These are phyloP conservation scores for Coemansia sp. DNA, from an alignment of 371 early-diverging fungal species.

Conservation along the genomic window DNA sequence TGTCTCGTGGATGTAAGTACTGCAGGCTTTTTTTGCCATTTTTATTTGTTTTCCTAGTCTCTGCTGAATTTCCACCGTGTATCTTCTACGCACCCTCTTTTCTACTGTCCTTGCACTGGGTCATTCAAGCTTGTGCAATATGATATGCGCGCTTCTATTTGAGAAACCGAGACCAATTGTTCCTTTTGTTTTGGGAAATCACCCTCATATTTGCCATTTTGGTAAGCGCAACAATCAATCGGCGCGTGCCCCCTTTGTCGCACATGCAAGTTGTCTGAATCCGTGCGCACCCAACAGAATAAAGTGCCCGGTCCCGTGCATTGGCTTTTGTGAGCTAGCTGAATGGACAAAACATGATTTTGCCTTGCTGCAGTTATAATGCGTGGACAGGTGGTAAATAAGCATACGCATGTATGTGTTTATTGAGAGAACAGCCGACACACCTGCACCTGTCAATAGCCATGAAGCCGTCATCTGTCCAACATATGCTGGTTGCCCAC, in stretches of 20 bases:
- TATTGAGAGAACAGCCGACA: not conserved
- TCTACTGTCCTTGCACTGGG: too few relatives aligned
- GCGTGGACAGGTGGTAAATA: not conserved
- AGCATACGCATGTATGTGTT: not conserved
- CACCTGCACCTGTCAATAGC: not conserved
- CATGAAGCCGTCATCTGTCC: not conserved
- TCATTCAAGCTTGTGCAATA: not conserved
- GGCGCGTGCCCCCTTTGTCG: not conserved
- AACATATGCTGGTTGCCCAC: not conserved
- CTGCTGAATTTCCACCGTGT: not conserved
- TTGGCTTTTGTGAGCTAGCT: not conserved
- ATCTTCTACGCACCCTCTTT: not conserved
- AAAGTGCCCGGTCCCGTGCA: not conserved
- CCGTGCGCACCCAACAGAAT: not conserved
- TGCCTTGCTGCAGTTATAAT: not conserved
- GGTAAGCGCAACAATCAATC: not conserved
- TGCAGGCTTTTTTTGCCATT: not conserved
- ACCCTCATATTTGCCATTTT: not conserved
- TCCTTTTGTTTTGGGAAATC: constrained; percentile 5
- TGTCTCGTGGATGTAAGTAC: constrained; percentile 47
- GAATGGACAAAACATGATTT: not conserved
- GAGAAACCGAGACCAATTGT: constrained; percentile 5
- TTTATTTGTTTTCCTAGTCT: not conserved
- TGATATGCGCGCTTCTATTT: not conserved
- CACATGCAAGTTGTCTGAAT: not conserved